Evolutionary conservation across 139 green algal species (phyloP), one percentile per base, ranked within the genome.

Genomic region (Micractinium conductrix): DNA sequence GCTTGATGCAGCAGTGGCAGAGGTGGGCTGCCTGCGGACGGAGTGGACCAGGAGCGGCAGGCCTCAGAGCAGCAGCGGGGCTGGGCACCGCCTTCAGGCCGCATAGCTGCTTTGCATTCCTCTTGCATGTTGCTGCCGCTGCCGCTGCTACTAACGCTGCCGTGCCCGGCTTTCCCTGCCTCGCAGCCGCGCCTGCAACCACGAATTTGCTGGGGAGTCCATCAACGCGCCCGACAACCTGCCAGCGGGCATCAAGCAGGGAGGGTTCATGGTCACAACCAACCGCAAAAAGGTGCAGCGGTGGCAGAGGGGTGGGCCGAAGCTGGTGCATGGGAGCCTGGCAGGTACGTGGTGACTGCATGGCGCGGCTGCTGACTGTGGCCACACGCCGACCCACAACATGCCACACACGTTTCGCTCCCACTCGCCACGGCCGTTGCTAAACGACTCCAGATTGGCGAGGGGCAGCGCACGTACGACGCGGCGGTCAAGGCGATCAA

Each of bases 241-340:
- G 38, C 80, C 80, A 17, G 50, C 76, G 10, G 50, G 35, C 8
- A 70, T 85, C 38, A 63, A 79, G 38, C n/a, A 28, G 4, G 69
- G 80, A 12, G 42, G 53, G 33, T 85, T 74, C 53, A 85, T 85
- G 80, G 50, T 85, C 38, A 85, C 80, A 6, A 80, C 58, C n/a
- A 62, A 68, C 26, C 48, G 80, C 24, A 70, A 44, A 30, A 78
- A 85, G 80, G 80, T 80, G 50, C 2, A 28, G n/a, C 33, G 26
- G 10, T 12, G 21, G 38, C 37, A 45, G 16, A 50, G 2, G 21
- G 14, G 67, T 21, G 35, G 6, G 67, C 6, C 14, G 12, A 26
- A n/a, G 67, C 67, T 74, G n/a, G n/a, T 43, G 26, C 19, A 26
- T 65, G 58, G 16, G 58, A n/a, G n/a, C n/a, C n/a, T n/a, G n/a